A percentile compares a stretch with the other conserved stretches of the same genome.
Evolutionary conservation across 257 asterid species (phyloP).

Genomic region (Nicotiana obtusifolia): DNA sequence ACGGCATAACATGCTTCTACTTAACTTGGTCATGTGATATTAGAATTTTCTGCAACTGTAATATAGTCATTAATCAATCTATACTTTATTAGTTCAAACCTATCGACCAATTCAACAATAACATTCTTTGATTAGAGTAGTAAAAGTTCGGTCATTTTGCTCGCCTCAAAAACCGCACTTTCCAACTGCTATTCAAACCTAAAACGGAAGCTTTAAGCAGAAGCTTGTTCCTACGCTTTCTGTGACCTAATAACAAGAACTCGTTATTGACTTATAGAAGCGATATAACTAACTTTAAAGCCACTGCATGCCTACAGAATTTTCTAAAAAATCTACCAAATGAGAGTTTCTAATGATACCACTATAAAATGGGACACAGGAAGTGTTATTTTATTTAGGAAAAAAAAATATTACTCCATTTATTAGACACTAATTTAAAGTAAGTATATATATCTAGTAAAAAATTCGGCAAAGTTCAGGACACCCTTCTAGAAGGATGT

Average conservation of each 20-base stretch:
- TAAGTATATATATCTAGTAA: too few species aligned
- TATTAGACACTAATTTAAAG: too few species aligned
- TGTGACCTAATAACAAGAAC: not conserved
- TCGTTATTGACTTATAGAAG: not conserved
- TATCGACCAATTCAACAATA: slow-evolving; percentile 27
- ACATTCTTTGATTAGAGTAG: not conserved
- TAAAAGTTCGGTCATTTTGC: slow-evolving; percentile 1
- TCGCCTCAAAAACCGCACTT: not conserved
- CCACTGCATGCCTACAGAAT: not conserved
- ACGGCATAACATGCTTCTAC: not conserved
- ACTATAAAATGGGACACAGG: too few species aligned
- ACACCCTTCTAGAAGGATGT: too few species aligned
- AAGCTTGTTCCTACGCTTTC: not conserved
- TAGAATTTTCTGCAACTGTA: not conserved
- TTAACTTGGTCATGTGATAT: not conserved
- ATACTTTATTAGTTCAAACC: slow-evolving; percentile 25
- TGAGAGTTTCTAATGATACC: too few species aligned
- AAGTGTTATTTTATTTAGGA: too few species aligned
- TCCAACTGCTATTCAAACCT: slow-evolving; percentile 6
- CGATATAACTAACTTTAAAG: not conserved
- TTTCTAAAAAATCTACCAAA: not conserved
- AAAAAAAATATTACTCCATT: too few species aligned
- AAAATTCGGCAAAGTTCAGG: too few species aligned
- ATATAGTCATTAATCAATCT: not conserved
- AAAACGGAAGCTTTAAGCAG: not conserved